Conservation (phyloP, 192 early-diverging fungal genomes). For the Phlyctochytrium arcticum region DNA sequence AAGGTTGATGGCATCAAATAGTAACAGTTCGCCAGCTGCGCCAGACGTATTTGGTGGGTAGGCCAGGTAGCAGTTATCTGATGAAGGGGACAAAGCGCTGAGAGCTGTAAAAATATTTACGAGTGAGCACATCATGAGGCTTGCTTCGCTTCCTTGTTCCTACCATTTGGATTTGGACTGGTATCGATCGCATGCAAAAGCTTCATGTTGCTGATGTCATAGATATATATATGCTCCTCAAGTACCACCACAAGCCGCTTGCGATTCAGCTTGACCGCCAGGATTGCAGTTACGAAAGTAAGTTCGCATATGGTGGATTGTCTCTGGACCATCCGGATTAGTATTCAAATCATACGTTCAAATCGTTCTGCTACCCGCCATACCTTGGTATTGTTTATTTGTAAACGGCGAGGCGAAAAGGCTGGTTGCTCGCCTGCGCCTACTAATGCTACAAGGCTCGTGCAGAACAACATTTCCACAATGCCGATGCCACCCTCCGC, state of each 20-base stretch:
- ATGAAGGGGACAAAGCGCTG: constrained; percentile 86
- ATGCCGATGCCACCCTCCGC: constrained; percentile 87
- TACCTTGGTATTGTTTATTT: constrained; percentile 97
- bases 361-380: no score
- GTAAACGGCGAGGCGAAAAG: constrained; percentile 82
- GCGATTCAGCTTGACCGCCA: constrained; percentile 94
- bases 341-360: background rate
- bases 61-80: constrained; percentile 91
- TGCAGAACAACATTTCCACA: constrained; percentile 97
- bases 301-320: constrained; percentile 98
- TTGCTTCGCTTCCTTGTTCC: background rate
- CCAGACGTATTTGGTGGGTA: constrained; percentile 72
- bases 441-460: constrained; percentile 92
- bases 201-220: constrained; percentile 99
- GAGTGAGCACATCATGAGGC: background rate
- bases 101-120: constrained; percentile 53
- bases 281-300: constrained; percentile 85
- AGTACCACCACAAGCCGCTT: constrained; percentile 89
- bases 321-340: constrained; percentile 47
- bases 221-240: constrained; percentile 94
- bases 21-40: constrained; percentile 76
- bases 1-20: constrained; percentile 84
- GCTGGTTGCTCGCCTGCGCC: constrained; percentile 87
- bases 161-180: constrained; percentile 83
- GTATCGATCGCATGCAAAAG: constrained; percentile 94